Conservation (phyloP, 2,329 filamentous ascomycete species). For the Zymoseptoria crescenta region DNA sequence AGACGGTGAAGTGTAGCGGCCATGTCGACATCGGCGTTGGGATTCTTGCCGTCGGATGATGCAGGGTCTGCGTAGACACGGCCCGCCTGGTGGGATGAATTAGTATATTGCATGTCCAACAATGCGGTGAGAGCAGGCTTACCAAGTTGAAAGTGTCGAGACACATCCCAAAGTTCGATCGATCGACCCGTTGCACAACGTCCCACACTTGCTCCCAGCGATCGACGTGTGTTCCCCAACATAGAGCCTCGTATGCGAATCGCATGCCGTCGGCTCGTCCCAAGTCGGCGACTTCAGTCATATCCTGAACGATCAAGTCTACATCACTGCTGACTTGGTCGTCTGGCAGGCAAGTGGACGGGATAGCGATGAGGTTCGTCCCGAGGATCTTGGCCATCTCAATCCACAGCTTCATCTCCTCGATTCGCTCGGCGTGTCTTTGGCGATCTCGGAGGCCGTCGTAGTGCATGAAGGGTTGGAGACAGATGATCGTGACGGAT, state of each 20-base stretch:
- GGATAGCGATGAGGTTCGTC: constrained; percentile 68
- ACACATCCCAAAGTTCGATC: constrained; percentile 67
- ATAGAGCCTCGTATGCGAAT: constrained; percentile 67
- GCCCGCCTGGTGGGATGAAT: constrained; percentile 39
- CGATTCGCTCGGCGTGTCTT: constrained; percentile 50
- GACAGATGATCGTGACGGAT: constrained; percentile 53
- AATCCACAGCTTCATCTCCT: constrained; percentile 64
- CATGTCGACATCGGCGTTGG: constrained; percentile 50
- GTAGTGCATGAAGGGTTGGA: constrained; percentile 73
- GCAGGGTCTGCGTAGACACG: constrained; percentile 63
- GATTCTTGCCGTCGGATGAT: constrained; percentile 42
- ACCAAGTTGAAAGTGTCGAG: constrained; percentile 70
- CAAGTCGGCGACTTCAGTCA: constrained; percentile 59
- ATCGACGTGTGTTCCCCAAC: constrained; percentile 62
- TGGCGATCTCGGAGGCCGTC: constrained; percentile 61
- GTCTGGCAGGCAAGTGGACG: constrained; percentile 58
- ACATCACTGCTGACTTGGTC: constrained; percentile 46
- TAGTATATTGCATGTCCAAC: neutral
- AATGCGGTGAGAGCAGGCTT: neutral
- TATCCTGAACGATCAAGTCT: constrained; percentile 53
- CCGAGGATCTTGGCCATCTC: constrained; percentile 53
- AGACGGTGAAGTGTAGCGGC: constrained; percentile 49
- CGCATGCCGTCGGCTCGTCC: constrained; percentile 52
- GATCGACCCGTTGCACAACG: constrained; percentile 55
- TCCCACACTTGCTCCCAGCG: constrained; percentile 68